phyloP scores from a whole-genome alignment of 176 grass and related monocot genomes.

The Avena sativa region DNA sequence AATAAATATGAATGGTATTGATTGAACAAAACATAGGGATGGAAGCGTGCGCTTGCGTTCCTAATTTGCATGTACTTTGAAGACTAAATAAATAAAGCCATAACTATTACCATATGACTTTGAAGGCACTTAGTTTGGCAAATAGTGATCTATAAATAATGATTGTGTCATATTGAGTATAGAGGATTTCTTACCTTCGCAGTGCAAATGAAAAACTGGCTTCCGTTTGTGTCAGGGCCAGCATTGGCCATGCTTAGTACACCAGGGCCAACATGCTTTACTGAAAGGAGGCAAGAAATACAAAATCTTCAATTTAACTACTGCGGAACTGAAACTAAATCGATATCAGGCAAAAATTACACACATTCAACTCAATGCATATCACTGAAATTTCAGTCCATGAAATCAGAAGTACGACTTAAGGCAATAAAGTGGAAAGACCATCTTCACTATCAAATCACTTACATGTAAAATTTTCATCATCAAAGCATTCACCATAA shows the following conservation, averaged over 20 bases:
- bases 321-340: constrained; percentile 7
- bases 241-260: constrained; percentile 80
- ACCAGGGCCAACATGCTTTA: constrained; percentile 70
- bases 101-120: neutral
- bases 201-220: constrained; percentile 79
- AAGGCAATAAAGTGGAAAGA: constrained; percentile 9
- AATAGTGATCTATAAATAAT: neutral
- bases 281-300: constrained; percentile 51
- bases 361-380: neutral
- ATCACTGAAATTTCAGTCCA: constrained; percentile 1
- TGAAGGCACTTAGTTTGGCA: constrained; percentile 5
- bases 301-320: constrained; percentile 7
- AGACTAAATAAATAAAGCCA: constrained; percentile 17
- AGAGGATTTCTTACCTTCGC: constrained; percentile 53
- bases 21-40: neutral
- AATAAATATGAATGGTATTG: neutral
- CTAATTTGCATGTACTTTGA: neutral
- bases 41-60: neutral
- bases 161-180: neutral
- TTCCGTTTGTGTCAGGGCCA: constrained; percentile 72
- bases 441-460: constrained; percentile 17
- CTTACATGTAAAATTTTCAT: constrained; percentile 76
- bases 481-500: constrained; percentile 61
- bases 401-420: neutral
- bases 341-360: neutral